Evolutionary conservation across 805 yeast species (phyloP), one percentile per base, ranked within the genome.

Genomic region (Wickerhamomyces subpelliculosus): DNA sequence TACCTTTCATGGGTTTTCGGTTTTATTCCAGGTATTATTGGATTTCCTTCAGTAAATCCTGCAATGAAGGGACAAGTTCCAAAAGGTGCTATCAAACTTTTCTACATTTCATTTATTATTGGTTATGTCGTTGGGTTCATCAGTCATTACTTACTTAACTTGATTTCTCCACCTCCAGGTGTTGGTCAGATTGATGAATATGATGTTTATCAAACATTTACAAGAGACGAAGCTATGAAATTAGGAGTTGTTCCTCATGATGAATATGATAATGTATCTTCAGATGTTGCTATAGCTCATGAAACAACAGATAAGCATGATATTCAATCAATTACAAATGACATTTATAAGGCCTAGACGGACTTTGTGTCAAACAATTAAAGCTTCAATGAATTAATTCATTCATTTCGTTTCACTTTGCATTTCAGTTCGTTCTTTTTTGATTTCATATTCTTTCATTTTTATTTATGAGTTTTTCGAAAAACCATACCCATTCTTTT

Each of bases 11-110:
- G 69, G 65, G 30, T 60, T 10, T 44, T 57, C 31, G 63, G 66
- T n/a, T 55, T 62, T 36, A 61, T 61, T 12, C 71, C 70, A 19
- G 67, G 67, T 26, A 45, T 69, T 14, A 66, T 72, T 14, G 74
- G 74, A 1, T 54, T 70, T 35, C 51, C 58, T 14, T 42, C 47
- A 20, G 57, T 51, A 7, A 53, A 49, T 24, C 54, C 57, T 19
- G 38, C 65, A 4, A 36, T 60, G 40, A 55, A 52, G 12, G 27
- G 27, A 4, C 35, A 37, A n/a, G 48, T 47, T n/a, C 57, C 58
- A 20, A 22, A 27, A 8, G 50, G 43, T 22, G 52, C 57, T 5
- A 43, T 54, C 18, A 61, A 59, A 32, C 41, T 55, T 41, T 48
- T 48, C 31, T 40, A 45, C 24, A 52, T 49, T 32, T 51, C 54